Base-by-base conservation (phyloP, 1,284 basidiomycete genomes). In the Neotropicomus parvogracilis region DNA sequence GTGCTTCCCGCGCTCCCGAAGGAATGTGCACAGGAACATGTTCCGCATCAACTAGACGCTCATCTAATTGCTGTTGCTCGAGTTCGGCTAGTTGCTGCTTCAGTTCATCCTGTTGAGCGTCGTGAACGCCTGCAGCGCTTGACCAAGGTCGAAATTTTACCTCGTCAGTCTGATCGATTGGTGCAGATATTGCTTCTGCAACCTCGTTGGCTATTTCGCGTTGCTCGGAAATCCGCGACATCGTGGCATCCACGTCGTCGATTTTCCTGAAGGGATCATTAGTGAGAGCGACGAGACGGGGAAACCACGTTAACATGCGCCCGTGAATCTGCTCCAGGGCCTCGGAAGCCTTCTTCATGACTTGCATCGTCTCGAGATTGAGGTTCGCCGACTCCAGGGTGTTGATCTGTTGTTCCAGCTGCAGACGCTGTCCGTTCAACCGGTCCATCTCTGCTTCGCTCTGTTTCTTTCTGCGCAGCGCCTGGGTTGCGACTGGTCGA, bases 371-470 rank as follows among this genome's bases (percentile, higher is more conserved):
- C 78, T 98, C 95, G 63, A 92, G 88, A 70, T 99, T 99, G 72
- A 99, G 82, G 75, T 98, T 99, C 41, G 97, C 97, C 17, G 90
- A 93, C 71, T 99, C 97, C 49, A 99, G 83, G 27, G 95, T 95
- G 70, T 97, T 95, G 54, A 99, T 86, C 75, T 99, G 97, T 61
- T 91, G 88, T 74, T 98, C 95, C 41, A 99, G 80, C 57, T 97
- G 97, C 71, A 98, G 72, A 59, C 92, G 81, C 50, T 88, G 91
- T 11, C 91, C 92, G 42, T 87, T 82, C 56, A 99, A 74, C 57
- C 87, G 78, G 58, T 97, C 93, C 48, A 98, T 77, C 68, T 99
- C 93, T 45, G 78, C 70, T 70, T 99, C 95, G 63, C 82, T 85
- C 56, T 84, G 79, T 73, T 97, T 97, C 85, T 97, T 98, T 72